phyloP scores from a whole-genome alignment of 371 early-diverging fungal species.

The Mortierella polycephala region DNA sequence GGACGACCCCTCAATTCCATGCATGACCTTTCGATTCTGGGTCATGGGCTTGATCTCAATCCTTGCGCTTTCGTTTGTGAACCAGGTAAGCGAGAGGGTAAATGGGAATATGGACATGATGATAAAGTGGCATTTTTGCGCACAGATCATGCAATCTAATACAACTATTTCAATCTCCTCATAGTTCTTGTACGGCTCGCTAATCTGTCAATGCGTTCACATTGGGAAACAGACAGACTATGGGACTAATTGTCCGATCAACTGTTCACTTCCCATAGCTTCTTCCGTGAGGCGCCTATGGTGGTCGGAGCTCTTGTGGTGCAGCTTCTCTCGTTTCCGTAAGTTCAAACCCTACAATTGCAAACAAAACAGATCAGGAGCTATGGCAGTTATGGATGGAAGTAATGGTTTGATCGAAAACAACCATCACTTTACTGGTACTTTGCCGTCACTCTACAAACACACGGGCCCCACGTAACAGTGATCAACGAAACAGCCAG shows the following conservation, averaged over 20 bases:
- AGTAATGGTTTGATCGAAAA: neutral
- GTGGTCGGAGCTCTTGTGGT: conserved; percentile 28
- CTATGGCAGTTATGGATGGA: neutral
- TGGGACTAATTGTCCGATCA: neutral
- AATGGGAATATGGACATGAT: neutral
- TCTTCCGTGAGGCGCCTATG: conserved; percentile 48
- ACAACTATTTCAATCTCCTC: neutral
- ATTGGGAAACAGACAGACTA: neutral
- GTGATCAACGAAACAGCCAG: too few relatives aligned
- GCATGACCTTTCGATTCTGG: conserved; percentile 82
- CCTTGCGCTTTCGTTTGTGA: conserved; percentile 70
- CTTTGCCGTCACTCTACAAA: neutral
- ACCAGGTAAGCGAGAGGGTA: conserved; percentile 61
- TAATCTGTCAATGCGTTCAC: neutral
- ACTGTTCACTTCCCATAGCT: conserved; percentile 3
- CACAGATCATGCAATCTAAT: neutral
- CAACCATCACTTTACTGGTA: neutral
- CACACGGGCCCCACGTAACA: neutral
- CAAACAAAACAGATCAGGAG: neutral
- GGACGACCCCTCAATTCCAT: conserved; percentile 74
- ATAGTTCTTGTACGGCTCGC: conserved; percentile 35
- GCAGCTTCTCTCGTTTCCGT: conserved; percentile 46
- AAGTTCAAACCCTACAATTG: conserved; percentile 2
- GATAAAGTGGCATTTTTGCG: neutral
- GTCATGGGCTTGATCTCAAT: conserved; percentile 76